Conservation (phyloP, 192 early-diverging fungal species). For the Backusella sp. region DNA sequence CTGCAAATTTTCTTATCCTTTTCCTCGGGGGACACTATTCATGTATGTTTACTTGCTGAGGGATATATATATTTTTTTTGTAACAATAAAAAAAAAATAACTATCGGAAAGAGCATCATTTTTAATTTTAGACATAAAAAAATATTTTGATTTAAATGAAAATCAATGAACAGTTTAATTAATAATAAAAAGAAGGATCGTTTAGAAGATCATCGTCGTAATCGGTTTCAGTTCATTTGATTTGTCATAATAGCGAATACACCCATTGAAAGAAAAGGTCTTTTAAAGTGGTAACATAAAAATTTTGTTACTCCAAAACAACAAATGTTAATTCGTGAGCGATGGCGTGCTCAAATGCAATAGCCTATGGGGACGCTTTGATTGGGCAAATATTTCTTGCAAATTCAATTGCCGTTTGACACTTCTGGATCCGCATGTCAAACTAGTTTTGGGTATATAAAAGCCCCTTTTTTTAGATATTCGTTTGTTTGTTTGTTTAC, state of each 20-base stretch:
- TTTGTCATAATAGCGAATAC: not conserved
- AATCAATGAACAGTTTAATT: not conserved
- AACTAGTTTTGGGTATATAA: not conserved
- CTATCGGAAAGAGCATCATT: not conserved
- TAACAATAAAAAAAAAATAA: not conserved
- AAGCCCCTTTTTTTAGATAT: not conserved
- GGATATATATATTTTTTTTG: not conserved
- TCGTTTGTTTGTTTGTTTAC: not conserved
- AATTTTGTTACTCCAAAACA: not conserved
- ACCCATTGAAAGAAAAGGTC: too few relatives aligned
- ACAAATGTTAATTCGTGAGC: not conserved
- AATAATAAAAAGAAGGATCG: not conserved
- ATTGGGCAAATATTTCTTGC: not conserved
- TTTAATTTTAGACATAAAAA: not conserved
- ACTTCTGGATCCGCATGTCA: conserved; percentile 6
- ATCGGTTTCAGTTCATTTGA: not conserved
- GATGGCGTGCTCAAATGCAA: not conserved
- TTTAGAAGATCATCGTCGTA: not conserved
- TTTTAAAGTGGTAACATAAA: too few relatives aligned
- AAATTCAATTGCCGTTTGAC: not conserved
- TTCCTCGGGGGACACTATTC: not conserved
- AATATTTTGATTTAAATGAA: not conserved
- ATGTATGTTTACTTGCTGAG: not conserved
- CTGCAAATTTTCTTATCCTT: not conserved
- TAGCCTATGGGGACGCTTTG: not conserved